Base-by-base conservation (phyloP, 805 yeast species). In the Candida parachauliodes region DNA sequence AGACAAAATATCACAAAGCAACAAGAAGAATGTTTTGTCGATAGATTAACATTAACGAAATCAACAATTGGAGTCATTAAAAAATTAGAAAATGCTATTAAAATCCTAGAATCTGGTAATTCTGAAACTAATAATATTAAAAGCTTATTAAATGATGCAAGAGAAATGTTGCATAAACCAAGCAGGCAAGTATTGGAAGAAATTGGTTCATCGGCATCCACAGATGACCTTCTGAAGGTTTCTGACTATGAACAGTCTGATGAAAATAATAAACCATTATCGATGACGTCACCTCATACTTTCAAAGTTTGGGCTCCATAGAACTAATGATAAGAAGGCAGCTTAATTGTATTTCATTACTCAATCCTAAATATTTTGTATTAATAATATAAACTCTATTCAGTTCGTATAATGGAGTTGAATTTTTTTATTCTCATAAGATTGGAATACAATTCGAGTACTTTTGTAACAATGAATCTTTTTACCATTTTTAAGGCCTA, bases 11-110 rank as follows among this genome's bases (percentile, higher is more conserved):
- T 83, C 32, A 72, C 74, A 21, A 74, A 70, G 42, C 81, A 79
- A 50, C 85, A 82, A 49, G 83, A 80, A 47, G 86, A 81, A 44
- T 52, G 81, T 5, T 75, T 82, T 45, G 55, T 81, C 33, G 88
- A 83, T 47, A 65, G 88, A 40, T 54, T 85, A 24, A 71, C 84
- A n/a, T 68, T 84, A 46, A 71, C 82, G 29, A 80, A 78, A 51
- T 68, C 78, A 12, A 74, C 87, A 1, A 61, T 70, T 14, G 50
- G 65, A 2, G 65, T 82, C 4, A 60, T 77, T 31, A 54, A 66
- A 27, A 81, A 76, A 48, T 54, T 79, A 32, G 55, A 57, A 32
- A 65, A 63, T 25, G 62, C 62, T 3, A 49, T 65, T 27, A 36
- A 44, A 5, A 37, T 39, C 14, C 24, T 52, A n/a, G 48, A 46